A percentile compares a stretch with the other conserved stretches of the same genome.
These are phyloP conservation scores for Ambrosia artemisiifolia DNA, from an alignment of 129 eudicot genomes.

Conservation along the genomic window DNA sequence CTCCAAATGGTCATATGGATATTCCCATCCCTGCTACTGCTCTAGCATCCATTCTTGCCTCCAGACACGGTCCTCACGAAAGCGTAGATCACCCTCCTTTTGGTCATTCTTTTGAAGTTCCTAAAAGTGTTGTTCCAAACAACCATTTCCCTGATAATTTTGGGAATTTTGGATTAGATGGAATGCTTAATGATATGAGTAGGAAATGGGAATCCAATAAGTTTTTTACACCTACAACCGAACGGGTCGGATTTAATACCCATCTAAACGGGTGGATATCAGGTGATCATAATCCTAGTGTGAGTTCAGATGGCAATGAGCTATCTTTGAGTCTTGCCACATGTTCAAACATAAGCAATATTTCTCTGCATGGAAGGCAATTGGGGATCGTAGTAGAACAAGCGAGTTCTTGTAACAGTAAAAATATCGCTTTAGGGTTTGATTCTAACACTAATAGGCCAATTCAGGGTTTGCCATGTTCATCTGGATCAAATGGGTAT, in stretches of 20 bases:
- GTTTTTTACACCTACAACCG: slow-evolving; percentile 27
- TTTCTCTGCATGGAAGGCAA: slow-evolving; percentile 36
- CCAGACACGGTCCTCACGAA: slow-evolving; percentile 31
- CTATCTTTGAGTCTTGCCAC: slow-evolving; percentile 71
- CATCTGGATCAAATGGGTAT: slow-evolving; percentile 50
- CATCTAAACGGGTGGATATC: slow-evolving; percentile 48
- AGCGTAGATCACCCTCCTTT: slow-evolving; percentile 22
- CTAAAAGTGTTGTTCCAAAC: slow-evolving; percentile 14
- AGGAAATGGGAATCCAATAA: slow-evolving; percentile 56
- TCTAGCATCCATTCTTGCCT: slow-evolving; percentile 47
- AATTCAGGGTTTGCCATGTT: slow-evolving; percentile 32
- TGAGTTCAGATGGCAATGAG: slow-evolving; percentile 50
- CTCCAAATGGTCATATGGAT: slow-evolving; percentile 29
- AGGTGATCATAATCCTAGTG: slow-evolving; percentile 32
- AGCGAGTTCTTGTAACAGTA: slow-evolving; percentile 33
- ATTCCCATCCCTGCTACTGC: slow-evolving; percentile 48
- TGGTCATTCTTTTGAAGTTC: slow-evolving; percentile 21
- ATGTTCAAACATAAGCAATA: slow-evolving; percentile 50
- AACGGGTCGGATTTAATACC: slow-evolving; percentile 19
- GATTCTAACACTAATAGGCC: slow-evolving; percentile 37
- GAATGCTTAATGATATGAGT: slow-evolving; percentile 32
- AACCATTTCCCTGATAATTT: slow-evolving; percentile 20
- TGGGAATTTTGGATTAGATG: slow-evolving; percentile 35
- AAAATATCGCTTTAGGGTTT: slow-evolving; percentile 23
- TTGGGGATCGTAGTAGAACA: slow-evolving; percentile 31